Conservation (phyloP, 331 rosid species). For the Pyrus hybrid region DNA sequence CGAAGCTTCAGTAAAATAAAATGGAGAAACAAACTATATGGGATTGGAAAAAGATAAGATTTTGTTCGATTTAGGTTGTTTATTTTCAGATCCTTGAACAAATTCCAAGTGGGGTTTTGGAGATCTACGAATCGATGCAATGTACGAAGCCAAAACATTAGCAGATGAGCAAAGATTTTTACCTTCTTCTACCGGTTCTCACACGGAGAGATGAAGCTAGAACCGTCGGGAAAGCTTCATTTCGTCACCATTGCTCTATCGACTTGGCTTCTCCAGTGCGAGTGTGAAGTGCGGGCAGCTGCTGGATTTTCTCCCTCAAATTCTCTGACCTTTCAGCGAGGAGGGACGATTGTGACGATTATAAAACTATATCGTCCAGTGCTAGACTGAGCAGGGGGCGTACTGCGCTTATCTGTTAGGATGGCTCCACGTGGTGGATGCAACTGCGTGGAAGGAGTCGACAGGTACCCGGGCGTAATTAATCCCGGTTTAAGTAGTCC, state of each 20-base stretch:
- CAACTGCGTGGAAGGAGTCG: constrained; percentile 12
- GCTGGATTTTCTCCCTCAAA: not conserved
- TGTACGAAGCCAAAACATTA: not conserved
- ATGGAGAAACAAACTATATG: not conserved
- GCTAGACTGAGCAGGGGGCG: not conserved
- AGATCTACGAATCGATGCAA: constrained; percentile 17
- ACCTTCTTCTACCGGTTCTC: not conserved
- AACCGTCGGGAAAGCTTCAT: constrained; percentile 16
- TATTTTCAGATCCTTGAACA: constrained; percentile 34
- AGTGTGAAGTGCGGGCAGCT: not conserved
- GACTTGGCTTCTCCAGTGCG: not conserved
- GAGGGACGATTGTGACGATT: not conserved
- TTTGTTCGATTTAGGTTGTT: not conserved
- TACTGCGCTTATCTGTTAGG: not conserved
- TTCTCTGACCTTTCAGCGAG: not conserved
- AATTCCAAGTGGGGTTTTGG: constrained; percentile 5
- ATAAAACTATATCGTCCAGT: not conserved
- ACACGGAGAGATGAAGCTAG: constrained; percentile 23
- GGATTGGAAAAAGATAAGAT: not conserved
- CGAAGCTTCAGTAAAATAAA: not conserved
- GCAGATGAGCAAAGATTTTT: not conserved
- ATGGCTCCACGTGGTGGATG: constrained; percentile 22
- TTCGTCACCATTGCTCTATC: constrained; percentile 12
- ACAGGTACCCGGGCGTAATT: too few species aligned
- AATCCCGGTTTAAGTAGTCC: too few species aligned